Evolutionary conservation across 202 grass and related monocot genomes (phyloP).

Genomic region (Musa balbisiana): DNA sequence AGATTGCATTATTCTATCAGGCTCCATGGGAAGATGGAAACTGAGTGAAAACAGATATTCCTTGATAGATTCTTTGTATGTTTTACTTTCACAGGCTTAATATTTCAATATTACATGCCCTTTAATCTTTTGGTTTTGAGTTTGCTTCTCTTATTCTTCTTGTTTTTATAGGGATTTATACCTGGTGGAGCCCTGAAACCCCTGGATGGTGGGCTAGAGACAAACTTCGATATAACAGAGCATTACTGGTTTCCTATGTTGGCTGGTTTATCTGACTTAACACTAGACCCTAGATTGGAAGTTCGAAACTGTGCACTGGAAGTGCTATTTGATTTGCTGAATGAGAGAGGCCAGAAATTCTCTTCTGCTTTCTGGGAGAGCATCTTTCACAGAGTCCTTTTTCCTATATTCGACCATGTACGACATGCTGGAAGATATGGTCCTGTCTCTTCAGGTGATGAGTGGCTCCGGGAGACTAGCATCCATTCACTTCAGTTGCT

Average conservation of each 20-base stretch:
- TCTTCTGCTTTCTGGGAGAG: constrained; percentile 98
- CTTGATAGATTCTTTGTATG: background rate
- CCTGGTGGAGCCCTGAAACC: constrained; percentile 88
- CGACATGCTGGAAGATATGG: constrained; percentile 92
- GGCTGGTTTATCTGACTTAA: constrained; percentile 96
- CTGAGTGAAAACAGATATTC: background rate
- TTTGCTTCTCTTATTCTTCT: constrained; percentile 1
- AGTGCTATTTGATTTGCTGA: constrained; percentile 96
- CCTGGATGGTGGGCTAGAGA: constrained; percentile 47
- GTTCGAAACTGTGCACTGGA: constrained; percentile 94
- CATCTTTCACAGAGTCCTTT: constrained; percentile 93
- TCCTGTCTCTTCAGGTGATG: constrained; percentile 57
- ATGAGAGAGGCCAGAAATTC: constrained; percentile 96
- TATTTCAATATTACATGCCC: background rate
- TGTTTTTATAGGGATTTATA: constrained; percentile 58
- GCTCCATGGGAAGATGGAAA: background rate
- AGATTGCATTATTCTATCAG: background rate
- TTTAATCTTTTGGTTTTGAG: constrained; percentile 23
- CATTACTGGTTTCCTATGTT: constrained; percentile 99
- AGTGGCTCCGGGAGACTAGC: constrained; percentile 97
- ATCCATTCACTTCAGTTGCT: constrained; percentile 98
- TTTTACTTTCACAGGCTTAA: background rate
- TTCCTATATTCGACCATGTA: constrained; percentile 99
- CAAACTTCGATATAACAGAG: constrained; percentile 86
- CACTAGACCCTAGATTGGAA: constrained; percentile 87